Conservation (phyloP, 805 yeast species). For the Torulaspora franciscae region DNA sequence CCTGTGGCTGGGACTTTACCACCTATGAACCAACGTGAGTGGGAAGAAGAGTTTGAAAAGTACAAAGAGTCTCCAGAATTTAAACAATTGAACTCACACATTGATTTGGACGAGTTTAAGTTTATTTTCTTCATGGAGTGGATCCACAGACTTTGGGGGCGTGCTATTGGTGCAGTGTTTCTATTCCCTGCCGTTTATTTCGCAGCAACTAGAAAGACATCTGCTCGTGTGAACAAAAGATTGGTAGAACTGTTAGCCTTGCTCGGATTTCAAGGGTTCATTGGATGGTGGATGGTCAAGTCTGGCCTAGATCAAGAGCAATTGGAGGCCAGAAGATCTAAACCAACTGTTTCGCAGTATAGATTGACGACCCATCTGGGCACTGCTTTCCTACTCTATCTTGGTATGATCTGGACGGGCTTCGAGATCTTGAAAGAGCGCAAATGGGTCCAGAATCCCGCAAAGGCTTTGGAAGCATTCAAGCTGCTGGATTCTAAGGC, state of each 20-base stretch:
- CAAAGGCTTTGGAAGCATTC: conserved; percentile 48
- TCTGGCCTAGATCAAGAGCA: conserved; percentile 85
- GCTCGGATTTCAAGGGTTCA: conserved; percentile 88
- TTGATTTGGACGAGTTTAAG: conserved; percentile 82
- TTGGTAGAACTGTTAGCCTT: conserved; percentile 68
- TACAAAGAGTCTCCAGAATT: conserved; percentile 89
- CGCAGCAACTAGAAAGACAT: conserved; percentile 58
- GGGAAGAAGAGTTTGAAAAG: conserved; percentile 80
- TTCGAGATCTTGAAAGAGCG: conserved; percentile 74
- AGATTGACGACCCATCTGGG: conserved; percentile 91
- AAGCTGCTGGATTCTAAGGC: conserved; percentile 58
- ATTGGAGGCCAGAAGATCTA: conserved; percentile 72
- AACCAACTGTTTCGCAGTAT: conserved; percentile 97
- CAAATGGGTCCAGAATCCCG: conserved; percentile 62
- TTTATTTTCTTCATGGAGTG: conserved; percentile 96
- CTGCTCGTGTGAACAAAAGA: conserved; percentile 60
- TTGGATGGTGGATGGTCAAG: conserved; percentile 99
- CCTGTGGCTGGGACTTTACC: conserved; percentile 96
- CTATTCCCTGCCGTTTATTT: conserved; percentile 83
- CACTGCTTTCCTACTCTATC: conserved; percentile 81
- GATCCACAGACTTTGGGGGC: conserved; percentile 90
- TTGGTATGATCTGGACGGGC: conserved; percentile 89
- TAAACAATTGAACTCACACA: conserved; percentile 77
- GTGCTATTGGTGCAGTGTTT: conserved; percentile 80
- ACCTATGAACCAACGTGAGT: conserved; percentile 71